These are phyloP conservation scores for Lachancea quebecensis DNA, from an alignment of 805 yeast species.

Conservation along the genomic window DNA sequence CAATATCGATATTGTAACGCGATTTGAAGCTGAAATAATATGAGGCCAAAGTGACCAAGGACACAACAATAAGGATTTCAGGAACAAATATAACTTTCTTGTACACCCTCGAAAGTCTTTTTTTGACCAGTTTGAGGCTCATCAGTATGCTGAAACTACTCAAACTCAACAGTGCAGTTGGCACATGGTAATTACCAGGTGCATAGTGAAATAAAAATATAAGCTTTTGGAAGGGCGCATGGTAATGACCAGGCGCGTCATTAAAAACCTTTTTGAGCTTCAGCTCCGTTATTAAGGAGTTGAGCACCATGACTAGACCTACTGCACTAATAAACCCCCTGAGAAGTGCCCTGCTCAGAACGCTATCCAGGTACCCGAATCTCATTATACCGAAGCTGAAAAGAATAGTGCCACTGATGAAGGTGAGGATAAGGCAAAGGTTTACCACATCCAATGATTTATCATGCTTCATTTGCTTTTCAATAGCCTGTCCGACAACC, in stretches of 20 bases:
- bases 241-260: constrained; percentile 44
- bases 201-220: constrained; percentile 47
- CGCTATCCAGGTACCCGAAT: constrained; percentile 78
- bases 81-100: constrained; percentile 62
- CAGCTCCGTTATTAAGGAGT: constrained; percentile 63
- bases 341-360: constrained; percentile 66
- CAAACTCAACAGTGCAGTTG: constrained; percentile 58
- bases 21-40: constrained; percentile 40
- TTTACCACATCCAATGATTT: constrained; percentile 42
- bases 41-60: constrained; percentile 50
- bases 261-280: constrained; percentile 50
- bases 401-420: constrained; percentile 66
- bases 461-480: constrained; percentile 42
- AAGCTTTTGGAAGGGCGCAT: constrained; percentile 68
- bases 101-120: constrained; percentile 30
- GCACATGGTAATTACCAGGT: constrained; percentile 39
- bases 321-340: constrained; percentile 84
- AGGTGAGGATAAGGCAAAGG: constrained; percentile 60
- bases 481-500: constrained; percentile 73
- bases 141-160: constrained; percentile 43
- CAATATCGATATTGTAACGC: constrained; percentile 50
- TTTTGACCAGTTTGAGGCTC: constrained; percentile 37
- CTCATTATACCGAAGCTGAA: constrained; percentile 73
- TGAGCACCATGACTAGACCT: constrained; percentile 75
- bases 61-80: constrained; percentile 74